Percentiles rank a stretch among this genome's conserved stretches.
These are phyloP conservation scores for Pestalotiopsis fici DNA, from an alignment of 2,329 filamentous ascomycete genomes.

Conservation along the genomic window DNA sequence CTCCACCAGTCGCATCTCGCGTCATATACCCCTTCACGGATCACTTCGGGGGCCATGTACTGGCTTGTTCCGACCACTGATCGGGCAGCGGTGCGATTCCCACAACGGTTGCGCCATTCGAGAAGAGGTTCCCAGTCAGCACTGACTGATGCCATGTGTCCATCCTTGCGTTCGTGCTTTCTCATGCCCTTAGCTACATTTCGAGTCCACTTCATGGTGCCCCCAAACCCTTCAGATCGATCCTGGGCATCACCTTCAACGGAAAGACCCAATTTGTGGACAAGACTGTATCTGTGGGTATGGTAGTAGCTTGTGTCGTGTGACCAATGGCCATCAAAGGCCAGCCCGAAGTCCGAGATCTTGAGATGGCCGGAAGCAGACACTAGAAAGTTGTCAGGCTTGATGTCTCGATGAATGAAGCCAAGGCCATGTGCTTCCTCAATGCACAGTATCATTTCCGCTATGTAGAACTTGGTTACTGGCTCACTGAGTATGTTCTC, in stretches of 20 bases:
- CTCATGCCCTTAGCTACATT: conserved; percentile 39
- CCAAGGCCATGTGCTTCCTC: conserved; percentile 86
- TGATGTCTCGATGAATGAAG: conserved; percentile 95
- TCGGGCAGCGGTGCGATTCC: conserved; percentile 72
- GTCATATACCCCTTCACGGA: conserved; percentile 81
- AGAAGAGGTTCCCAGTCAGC: conserved; percentile 53
- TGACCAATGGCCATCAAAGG: conserved; percentile 93
- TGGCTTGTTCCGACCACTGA: conserved; percentile 95
- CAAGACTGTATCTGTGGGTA: conserved; percentile 75
- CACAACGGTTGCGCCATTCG: conserved; percentile 68
- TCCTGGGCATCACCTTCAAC: conserved; percentile 77
- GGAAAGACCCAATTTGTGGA: conserved; percentile 74
- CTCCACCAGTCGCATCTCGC: conserved; percentile 97
- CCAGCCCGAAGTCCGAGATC: conserved; percentile 94
- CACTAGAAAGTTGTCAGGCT: conserved; percentile 96
- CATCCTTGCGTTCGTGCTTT: conserved; percentile 37
- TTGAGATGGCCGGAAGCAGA: conserved; percentile 86
- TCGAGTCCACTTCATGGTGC: conserved; percentile 38
- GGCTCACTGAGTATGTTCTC: conserved; percentile 81
- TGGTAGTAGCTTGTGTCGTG: conserved; percentile 88
- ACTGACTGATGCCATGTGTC: conserved; percentile 38
- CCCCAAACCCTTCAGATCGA: conserved; percentile 36
- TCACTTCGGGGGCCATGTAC: conserved; percentile 97
- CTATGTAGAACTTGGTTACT: conserved; percentile 82
- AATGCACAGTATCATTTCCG: conserved; percentile 94